These are phyloP conservation scores for Ceratobasidium sp. DNA, from an alignment of 1,284 basidiomycete genomes.

Conservation along the genomic window DNA sequence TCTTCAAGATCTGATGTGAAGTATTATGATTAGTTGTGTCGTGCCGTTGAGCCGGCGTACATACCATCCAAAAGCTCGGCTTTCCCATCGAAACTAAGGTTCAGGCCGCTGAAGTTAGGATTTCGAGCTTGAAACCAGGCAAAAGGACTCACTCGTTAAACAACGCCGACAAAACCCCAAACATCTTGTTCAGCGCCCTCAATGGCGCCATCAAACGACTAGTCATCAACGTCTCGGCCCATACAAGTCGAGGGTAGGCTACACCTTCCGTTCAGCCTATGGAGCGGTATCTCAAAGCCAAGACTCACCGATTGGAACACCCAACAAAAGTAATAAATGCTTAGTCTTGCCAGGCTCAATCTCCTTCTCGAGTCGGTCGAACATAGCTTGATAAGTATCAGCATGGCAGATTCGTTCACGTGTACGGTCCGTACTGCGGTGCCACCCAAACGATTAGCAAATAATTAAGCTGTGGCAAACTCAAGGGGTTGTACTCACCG, in stretches of 20 bases:
- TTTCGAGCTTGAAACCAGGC: neutral
- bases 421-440: slow-evolving; percentile 55
- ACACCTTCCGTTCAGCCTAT: neutral
- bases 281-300: slow-evolving; percentile 18
- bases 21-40: slow-evolving; percentile 45
- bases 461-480: neutral
- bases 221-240: slow-evolving; percentile 53
- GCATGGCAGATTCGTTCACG: slow-evolving; percentile 56
- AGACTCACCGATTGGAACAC: slow-evolving; percentile 54
- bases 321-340: slow-evolving; percentile 58
- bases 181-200: slow-evolving; percentile 49
- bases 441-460: neutral
- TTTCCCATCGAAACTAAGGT: slow-evolving; percentile 24
- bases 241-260: slow-evolving; percentile 53
- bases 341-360: slow-evolving; percentile 52
- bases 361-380: slow-evolving; percentile 54
- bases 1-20: slow-evolving; percentile 58
- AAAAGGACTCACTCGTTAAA: slow-evolving; percentile 39
- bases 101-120: neutral
- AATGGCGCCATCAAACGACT: slow-evolving; percentile 49
- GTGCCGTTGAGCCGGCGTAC: slow-evolving; percentile 49
- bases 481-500: slow-evolving; percentile 20
- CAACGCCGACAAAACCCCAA: slow-evolving; percentile 46
- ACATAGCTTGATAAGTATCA: slow-evolving; percentile 57
- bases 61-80: slow-evolving; percentile 50